Evolutionary conservation across 495 filamentous ascomycete species (phyloP).

Genomic region (Neurospora sp.): DNA sequence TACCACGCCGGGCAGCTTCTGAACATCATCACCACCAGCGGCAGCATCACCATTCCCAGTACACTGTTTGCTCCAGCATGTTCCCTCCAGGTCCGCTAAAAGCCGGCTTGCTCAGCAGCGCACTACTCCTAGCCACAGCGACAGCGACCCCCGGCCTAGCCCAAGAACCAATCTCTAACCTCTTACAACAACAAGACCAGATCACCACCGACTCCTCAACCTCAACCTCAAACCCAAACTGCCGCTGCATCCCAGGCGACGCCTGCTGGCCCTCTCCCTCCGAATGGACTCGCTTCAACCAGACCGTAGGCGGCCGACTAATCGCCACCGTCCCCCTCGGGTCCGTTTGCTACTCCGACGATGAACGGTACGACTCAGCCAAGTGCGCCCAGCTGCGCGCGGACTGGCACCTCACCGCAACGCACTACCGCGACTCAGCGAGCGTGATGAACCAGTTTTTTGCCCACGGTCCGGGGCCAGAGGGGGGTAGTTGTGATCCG

Average conservation of each 20-base stretch:
- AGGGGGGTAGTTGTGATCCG: not conserved
- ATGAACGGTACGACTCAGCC: slow-evolving; percentile 7
- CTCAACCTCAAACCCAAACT: too few species aligned
- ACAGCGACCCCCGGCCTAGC: too few species aligned
- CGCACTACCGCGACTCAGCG: slow-evolving; percentile 29
- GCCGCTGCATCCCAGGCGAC: slow-evolving; percentile 45
- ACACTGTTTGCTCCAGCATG: not conserved
- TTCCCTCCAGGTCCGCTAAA: not conserved
- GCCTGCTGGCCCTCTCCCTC: slow-evolving; percentile 31
- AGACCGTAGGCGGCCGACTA: slow-evolving; percentile 28
- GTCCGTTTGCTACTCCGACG: slow-evolving; percentile 26
- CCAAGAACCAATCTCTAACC: not conserved
- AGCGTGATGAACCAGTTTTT: slow-evolving; percentile 35
- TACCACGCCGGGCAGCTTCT: not conserved
- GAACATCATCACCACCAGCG: not conserved
- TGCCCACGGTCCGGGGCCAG: not conserved
- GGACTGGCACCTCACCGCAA: slow-evolving; percentile 9
- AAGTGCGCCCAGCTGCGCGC: slow-evolving; percentile 5
- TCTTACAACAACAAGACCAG: not conserved
- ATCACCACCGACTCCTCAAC: too few species aligned
- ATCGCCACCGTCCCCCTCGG: slow-evolving; percentile 37
- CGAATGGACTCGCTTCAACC: slow-evolving; percentile 31
- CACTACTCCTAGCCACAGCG: not conserved
- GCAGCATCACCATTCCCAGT: not conserved
- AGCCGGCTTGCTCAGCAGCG: not conserved